Evolutionary conservation across 441 rosid genomes (phyloP), one percentile per base, ranked within the genome.

Genomic region (Aquilaria agallochum): DNA sequence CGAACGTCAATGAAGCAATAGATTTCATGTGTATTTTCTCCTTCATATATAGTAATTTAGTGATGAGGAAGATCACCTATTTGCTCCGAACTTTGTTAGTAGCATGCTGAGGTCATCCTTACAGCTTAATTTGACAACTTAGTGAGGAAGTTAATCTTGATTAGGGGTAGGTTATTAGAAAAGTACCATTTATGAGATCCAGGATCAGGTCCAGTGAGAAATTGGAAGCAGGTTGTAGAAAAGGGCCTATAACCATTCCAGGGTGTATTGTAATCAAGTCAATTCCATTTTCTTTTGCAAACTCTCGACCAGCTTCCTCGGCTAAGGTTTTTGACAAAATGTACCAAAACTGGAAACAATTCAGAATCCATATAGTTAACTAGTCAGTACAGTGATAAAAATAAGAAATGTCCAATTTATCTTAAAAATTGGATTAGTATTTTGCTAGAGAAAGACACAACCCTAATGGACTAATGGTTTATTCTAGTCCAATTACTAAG

Each of bases 271-370:
- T 14, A 3, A 82, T 60, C 76, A 79, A 31, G 51, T 79, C 70
- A 44, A 82, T 77, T 31, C 74, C 68, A 53, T 78, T 72, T 64
- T 79, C 77, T 65, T 73, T 53, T 8, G 73, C 34, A 65, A 68
- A 79, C 36, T 70, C 69, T 77, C 77, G 71, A n/a, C 80, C 83
- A 61, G 78, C 80, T 55, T 75, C 68, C 69, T 75, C 81, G 0
- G 83, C 87, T 57, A 79, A 58, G 1, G 81, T 82, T 57, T 82
- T 79, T 1, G 78, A 72, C 11, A 76, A 72, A 15, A 60, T 31
- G 53, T 81, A 81, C 81, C 80, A 81, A 31, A 53, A 48, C 65
- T 62, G 57, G 11, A n/a, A n/a, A 55, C 45, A 36, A 36, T 36
- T 36, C 42, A 36, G 7, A 36, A 20, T 20, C 27, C 27, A 20